phyloP scores from a whole-genome alignment of 2,329 filamentous ascomycete genomes.

The Aspergillus flavus region DNA sequence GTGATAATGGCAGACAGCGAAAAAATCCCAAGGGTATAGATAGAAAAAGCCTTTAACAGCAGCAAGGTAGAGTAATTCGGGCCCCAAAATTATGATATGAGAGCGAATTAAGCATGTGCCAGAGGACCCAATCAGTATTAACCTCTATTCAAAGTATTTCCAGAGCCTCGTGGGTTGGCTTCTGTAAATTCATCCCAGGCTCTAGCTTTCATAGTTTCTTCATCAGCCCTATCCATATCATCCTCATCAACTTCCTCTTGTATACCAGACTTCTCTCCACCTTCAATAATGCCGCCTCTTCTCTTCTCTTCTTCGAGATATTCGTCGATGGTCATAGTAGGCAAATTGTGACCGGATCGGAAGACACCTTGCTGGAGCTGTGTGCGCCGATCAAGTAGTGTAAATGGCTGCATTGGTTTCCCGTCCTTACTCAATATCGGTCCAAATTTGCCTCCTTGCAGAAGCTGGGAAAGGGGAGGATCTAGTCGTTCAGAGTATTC shows the following conservation, averaged over 20 bases:
- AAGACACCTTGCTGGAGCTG: constrained; percentile 82
- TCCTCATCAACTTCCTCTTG: constrained; percentile 83
- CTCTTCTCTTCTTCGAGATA: constrained; percentile 89
- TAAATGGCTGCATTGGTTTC: constrained; percentile 89
- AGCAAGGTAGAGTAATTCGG: not conserved
- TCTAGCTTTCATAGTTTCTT: constrained; percentile 88
- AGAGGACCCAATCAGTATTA: not conserved
- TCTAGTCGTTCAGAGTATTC: constrained; percentile 77
- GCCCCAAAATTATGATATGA: not conserved
- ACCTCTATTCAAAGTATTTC: constrained; percentile 53
- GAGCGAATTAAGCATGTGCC: not conserved
- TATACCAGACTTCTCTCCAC: constrained; percentile 72
- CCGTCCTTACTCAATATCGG: constrained; percentile 78
- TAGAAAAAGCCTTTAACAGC: not conserved
- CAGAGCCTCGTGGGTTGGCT: constrained; percentile 72
- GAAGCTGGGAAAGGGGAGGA: constrained; percentile 57
- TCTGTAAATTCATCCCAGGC: constrained; percentile 96
- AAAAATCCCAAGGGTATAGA: not conserved
- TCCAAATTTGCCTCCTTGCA: constrained; percentile 55
- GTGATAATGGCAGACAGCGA: not conserved
- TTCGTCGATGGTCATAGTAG: constrained; percentile 97
- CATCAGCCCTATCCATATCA: constrained; percentile 81
- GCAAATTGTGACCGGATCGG: constrained; percentile 84
- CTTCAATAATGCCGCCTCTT: constrained; percentile 86
- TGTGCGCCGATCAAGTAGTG: constrained; percentile 74